phyloP scores from a whole-genome alignment of 352 stramenopile species.

The Phytophthora ramorum region DNA sequence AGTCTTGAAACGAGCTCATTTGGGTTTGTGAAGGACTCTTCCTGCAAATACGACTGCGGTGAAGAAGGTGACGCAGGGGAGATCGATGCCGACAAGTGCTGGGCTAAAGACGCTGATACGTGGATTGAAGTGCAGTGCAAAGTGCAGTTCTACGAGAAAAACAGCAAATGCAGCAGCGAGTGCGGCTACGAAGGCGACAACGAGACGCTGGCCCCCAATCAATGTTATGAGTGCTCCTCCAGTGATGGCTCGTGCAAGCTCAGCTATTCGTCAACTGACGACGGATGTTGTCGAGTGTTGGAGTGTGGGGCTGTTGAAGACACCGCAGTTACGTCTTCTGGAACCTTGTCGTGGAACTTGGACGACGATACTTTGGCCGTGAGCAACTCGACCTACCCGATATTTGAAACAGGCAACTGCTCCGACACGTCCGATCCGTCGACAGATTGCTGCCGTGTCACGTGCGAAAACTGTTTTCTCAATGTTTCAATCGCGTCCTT shows the following conservation, averaged over 20 bases:
- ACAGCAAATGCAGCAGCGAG: slow-evolving; percentile 20
- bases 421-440: slow-evolving; percentile 21
- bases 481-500: slow-evolving; percentile 33
- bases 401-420: slow-evolving; percentile 31
- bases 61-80: slow-evolving; percentile 2
- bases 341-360: slow-evolving; percentile 30
- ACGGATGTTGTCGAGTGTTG: slow-evolving; percentile 30
- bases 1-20: slow-evolving; percentile 24
- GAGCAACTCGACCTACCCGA: slow-evolving; percentile 25
- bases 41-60: slow-evolving; percentile 27
- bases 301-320: slow-evolving; percentile 16
- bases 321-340: neutral
- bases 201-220: slow-evolving; percentile 15
- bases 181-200: slow-evolving; percentile 24
- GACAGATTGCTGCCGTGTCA: slow-evolving; percentile 30
- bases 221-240: slow-evolving; percentile 33
- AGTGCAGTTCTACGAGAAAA: slow-evolving; percentile 33
- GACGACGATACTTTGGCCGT: slow-evolving; percentile 21
- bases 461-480: slow-evolving; percentile 37
- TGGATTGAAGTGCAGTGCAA: slow-evolving; percentile 27
- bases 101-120: slow-evolving; percentile 11
- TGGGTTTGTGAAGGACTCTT: slow-evolving; percentile 26
- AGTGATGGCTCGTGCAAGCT: slow-evolving; percentile 15
- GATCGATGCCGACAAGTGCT: slow-evolving; percentile 37
- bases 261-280: slow-evolving; percentile 20